Evolutionary conservation across 1,284 basidiomycete genomes (phyloP), one percentile per base, ranked within the genome.

Genomic region (Trichosporon asahii): DNA sequence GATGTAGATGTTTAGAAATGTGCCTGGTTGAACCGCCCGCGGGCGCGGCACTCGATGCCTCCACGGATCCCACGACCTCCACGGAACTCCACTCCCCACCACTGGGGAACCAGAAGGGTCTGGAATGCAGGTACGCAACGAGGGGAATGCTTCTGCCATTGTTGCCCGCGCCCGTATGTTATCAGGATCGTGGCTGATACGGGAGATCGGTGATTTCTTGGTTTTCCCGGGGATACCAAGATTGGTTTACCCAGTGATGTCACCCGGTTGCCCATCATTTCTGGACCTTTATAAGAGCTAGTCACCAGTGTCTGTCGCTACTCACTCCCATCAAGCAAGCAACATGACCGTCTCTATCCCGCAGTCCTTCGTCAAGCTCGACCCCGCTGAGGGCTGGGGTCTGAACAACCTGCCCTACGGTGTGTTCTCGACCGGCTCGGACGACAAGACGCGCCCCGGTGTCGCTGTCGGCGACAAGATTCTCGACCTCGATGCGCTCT

Each of bases 381-480:
- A 29, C 55, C 27, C 55, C 25, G 55, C 55, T 25, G 11, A 57
- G 27, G 27, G 55, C 27, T 57, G 53, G 53, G 53, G 53, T 27
- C 55, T 31, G 27, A 57, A 73, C 68, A 73, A 73, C 70, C 68
- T 70, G 64, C 72, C 72, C 0, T 65, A 66, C 49, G 72, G 72
- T 60, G 69, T 71, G 14, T 73, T 73, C 70, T 71, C 70, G 64
- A 71, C 31, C 4, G 31, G 9, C 23, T 31, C 29, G 5, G 25
- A 67, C 55, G 6, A 18, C 4, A 15, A n/a, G 12, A 27, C 57
- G 14, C 72, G 70, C 21, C 72, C 72, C 3, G 72, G 72, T 68
- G 72, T 73, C 25, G 72, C 72, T 4, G 71, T 73, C 21, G 70
- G 72, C 40, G 72, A 73, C 70, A 27, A 35, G 46, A 71, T 73